Conservation (phyloP, 192 early-diverging fungal species). For the Backusella australiensis region DNA sequence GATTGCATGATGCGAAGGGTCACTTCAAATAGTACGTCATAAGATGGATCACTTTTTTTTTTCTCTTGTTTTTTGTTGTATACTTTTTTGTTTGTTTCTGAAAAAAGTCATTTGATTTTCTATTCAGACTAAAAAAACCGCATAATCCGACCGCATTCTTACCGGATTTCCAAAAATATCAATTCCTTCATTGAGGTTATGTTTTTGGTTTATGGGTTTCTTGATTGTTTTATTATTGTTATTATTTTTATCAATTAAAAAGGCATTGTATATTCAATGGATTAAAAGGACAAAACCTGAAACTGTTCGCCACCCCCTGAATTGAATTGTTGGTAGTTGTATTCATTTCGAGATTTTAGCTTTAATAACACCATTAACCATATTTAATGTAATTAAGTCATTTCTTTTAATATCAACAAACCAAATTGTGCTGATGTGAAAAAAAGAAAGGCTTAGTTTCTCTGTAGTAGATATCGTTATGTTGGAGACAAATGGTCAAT, state of each 20-base stretch:
- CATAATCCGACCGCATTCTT: background rate
- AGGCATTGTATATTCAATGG: background rate
- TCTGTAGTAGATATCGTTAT: background rate
- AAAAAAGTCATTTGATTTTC: slow-evolving; percentile 4
- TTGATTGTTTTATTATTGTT: background rate
- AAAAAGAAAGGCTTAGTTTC: background rate
- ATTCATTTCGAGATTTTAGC: background rate
- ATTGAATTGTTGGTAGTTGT: background rate
- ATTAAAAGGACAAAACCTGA: background rate
- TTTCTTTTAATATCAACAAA: background rate
- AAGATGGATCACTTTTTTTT: background rate
- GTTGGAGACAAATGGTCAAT: background rate
- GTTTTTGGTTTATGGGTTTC: background rate
- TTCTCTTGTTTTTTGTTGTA: background rate
- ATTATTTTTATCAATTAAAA: background rate
- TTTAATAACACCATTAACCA: background rate
- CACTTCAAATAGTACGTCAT: background rate
- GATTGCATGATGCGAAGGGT: slow-evolving; percentile 8
- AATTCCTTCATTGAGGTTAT: background rate
- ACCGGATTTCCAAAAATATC: slow-evolving; percentile 3
- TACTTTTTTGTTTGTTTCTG: slow-evolving; percentile 2
- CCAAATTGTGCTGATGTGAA: background rate
- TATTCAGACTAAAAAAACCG: background rate
- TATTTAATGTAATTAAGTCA: background rate
- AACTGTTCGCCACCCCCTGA: background rate